Base-by-base conservation (phyloP, 2,329 filamentous ascomycete species). In the Exophiala spinifera region DNA sequence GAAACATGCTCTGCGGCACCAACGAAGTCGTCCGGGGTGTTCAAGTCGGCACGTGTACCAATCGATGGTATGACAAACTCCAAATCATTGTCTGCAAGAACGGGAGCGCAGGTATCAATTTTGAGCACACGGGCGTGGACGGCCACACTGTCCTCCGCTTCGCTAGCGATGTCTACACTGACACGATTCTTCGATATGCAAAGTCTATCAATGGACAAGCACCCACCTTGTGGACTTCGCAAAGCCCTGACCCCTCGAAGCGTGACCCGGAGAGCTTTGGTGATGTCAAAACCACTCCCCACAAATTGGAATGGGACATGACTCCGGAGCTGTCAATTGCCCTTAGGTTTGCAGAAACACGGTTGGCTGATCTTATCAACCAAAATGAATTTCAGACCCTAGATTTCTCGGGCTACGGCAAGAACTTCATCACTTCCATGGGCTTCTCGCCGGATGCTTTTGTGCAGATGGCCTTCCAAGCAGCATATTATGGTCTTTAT, bases 41-140 rank as follows among this genome's bases (percentile, higher is more conserved):
- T 1, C 94, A 99, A 72, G 91, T 96, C 42, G 94, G 94, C 25
- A 97, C 94, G 1, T 99, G 94, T 74, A 96, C 92, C 13, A 99
- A 99, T 72, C 81, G 94, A 58, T 99, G 94, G 94, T 99, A 99
- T 67, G 94, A 99, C 74, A 99, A 99, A 76, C 79, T 99, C 45
- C 94, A 99, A 69, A 96, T 99, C 59, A 97, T 99, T 51, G 94
- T 99, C 47, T 97, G 94, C 79, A 95, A 96, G 75, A 99, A 97
- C 72, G 94, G 94, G 53, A 96, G 90, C 67, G 94, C 94, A 0
- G 94, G 94, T 4, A 97, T 99, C 82, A 99, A 99, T 74, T 97
- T 99, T 66, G 94, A 99, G 71, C 94, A 99, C 67, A 99, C 94
- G 0, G 94, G 94, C 62, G 92, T 99, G 4, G 94, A 99, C 66